Evolutionary conservation across 257 asterid genomes (phyloP).

Genomic region (Petunia axillaris): DNA sequence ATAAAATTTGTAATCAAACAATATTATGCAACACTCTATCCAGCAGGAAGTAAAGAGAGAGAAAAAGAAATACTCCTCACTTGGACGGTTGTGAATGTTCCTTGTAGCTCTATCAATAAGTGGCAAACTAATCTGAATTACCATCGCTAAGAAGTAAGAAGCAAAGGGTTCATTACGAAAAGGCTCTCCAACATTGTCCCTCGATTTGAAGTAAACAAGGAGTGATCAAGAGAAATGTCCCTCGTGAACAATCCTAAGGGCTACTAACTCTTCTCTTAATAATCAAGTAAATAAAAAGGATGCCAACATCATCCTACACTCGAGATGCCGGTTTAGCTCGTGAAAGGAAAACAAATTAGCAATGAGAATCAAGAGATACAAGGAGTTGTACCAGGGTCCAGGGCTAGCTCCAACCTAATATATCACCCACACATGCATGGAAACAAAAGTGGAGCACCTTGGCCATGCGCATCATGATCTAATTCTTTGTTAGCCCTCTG

Average conservation of each 20-base stretch:
- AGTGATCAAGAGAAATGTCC: neutral
- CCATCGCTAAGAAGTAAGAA: neutral
- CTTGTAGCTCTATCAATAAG: neutral
- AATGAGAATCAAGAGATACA: neutral
- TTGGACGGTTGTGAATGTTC: neutral
- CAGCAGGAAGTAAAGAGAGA: neutral
- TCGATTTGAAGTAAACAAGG: neutral
- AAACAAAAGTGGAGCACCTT: constrained; percentile 39
- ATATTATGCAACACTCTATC: neutral
- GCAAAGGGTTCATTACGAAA: neutral
- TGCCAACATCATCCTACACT: neutral
- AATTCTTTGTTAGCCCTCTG: constrained; percentile 21
- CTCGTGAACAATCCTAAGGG: neutral
- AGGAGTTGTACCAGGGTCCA: neutral
- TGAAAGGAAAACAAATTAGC: neutral
- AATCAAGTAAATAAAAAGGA: neutral
- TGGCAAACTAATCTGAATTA: neutral
- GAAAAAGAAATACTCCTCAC: neutral
- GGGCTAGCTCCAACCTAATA: neutral
- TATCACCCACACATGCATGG: constrained; percentile 50
- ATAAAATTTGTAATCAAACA: neutral
- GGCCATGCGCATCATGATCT: constrained; percentile 30
- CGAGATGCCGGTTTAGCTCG: neutral
- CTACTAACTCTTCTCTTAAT: neutral
- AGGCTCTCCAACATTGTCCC: neutral